Base-by-base conservation (phyloP, 202 grass and related monocot genomes). In the Bolboschoenoplectus hybrid region DNA sequence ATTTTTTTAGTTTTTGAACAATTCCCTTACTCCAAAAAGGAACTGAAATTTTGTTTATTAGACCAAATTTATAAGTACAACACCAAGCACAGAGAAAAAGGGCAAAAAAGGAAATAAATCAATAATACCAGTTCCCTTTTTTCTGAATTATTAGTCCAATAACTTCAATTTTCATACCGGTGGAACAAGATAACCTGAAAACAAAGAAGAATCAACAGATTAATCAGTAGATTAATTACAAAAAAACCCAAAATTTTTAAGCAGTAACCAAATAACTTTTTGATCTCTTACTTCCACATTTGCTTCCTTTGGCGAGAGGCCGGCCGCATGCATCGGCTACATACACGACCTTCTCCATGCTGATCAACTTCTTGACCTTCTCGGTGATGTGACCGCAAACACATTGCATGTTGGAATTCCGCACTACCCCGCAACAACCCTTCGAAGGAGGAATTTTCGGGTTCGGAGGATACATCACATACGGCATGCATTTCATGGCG, bases 271-370 rank as follows among this genome's bases (percentile, higher is more conserved):
- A 85, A 57, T 35, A 85, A 85, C 7, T 66, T 10, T 26, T 56
- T 84, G 7, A 38, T 84, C 51, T 69, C 63, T 57, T 69, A 69
- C 43, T 82, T 75, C 80, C 86, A 63, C 80, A 87, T 65, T 66
- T 76, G 79, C n/a, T 72, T 87, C 86, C 86, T 63, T 87, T 81
- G 63, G 52, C 16, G 9, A 87, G 80, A 83, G 80, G 86, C 7
- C 79, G 77, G n/a, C 78, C 80, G 26, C 86, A 87, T 32, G 12
- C 16, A 58, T 47, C 11, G 0, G 66, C 53, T 1, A 87, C 66
- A 17, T 74, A 87, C 9, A 83, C 86, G 3, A 83, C 80, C 53
- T 87, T 87, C 67, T 87, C 53, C 86, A 87, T 87, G 66, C 64
- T 63, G 36, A 87, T 51, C 32, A 82, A 13, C 53, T 87, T 82